Evolutionary conservation across 106 monocot genomes (phyloP).

Genomic region (Phalaenopsis aphrodite): DNA sequence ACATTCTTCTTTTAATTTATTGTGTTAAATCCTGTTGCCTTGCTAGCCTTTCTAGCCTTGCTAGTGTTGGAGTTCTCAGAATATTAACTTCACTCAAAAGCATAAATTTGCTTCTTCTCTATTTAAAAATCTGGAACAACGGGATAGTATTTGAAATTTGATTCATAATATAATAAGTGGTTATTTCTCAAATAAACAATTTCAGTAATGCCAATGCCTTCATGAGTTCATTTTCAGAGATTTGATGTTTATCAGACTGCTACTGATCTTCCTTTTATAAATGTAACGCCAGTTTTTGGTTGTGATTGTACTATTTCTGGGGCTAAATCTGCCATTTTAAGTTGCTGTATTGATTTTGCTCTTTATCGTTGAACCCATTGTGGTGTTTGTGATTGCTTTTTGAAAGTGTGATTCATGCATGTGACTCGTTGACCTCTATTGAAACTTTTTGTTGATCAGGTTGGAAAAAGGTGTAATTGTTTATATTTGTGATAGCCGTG

Average conservation of each 20-base stretch:
- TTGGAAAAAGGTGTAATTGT: constrained; percentile 98
- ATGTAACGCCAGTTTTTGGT: not conserved
- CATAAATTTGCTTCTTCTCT: not conserved
- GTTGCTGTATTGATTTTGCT: not conserved
- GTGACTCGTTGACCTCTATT: not conserved
- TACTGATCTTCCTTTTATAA: not conserved
- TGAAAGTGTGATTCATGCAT: not conserved
- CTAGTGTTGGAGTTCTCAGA: not conserved
- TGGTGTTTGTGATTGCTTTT: constrained; percentile 4
- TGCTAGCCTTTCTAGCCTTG: not conserved
- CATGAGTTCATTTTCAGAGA: not conserved
- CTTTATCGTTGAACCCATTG: not conserved
- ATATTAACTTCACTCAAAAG: not conserved
- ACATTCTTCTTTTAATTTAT: not conserved
- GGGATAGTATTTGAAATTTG: too few relatives aligned
- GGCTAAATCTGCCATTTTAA: not conserved
- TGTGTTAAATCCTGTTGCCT: not conserved
- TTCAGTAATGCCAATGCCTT: not conserved
- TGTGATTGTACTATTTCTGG: not conserved
- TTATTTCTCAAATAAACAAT: not conserved
- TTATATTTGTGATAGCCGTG: constrained; percentile 91
- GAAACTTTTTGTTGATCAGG: constrained; percentile 29
- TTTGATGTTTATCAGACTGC: not conserved
- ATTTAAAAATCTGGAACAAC: too few relatives aligned
- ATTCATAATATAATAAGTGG: not conserved